Base-by-base conservation (phyloP, 108 stramenopile species). In the Skeletonema grethae region DNA sequence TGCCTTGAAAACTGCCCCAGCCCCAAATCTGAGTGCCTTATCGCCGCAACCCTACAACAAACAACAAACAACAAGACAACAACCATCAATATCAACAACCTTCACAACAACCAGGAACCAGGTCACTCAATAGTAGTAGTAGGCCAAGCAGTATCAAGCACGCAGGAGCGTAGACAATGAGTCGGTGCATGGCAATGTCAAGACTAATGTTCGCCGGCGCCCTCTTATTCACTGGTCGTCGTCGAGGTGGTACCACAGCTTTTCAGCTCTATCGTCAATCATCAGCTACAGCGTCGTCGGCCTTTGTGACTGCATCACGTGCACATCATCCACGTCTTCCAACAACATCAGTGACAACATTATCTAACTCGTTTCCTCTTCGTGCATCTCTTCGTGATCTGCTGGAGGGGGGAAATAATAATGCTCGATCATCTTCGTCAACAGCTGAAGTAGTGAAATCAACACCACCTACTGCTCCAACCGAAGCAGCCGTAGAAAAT, bases 361-460 rank as follows among this genome's bases (percentile, higher is more conserved):
- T 7, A 5, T 46, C 46, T 0, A 18, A n/a, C 50, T 53, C 50
- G 4, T 22, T n/a, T 53, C 50, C 20, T 53, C 22, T 20, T 53
- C 20, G 22, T 22, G 50, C 50, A 53, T 53, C 50, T 8, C 50
- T 53, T 53, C 50, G 50, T 22, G 50, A 53, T 53, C 50, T 53
- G 3, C 8, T 53, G 8, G 50, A 53, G 18, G 50, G 50, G 16
- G 22, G 22, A 24, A 24, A 7, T 24, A 24, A 7, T 24, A 22
- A 16, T 53, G 25, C 25, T 1, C 50, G 50, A 53, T 53, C 50
- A 53, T 18, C 22, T 18, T 18, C 50, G 22, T 22, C 50, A 28
- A 28, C 20, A n/a, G 50, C 5, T 22, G 20, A 53, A 7, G 20
- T 6, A 7, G 5, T 9, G 20, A 53, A 53, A 22, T 9, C 13